Conservation (phyloP, 2,329 filamentous ascomycete species). For the Pestalotiopsis sp. region DNA sequence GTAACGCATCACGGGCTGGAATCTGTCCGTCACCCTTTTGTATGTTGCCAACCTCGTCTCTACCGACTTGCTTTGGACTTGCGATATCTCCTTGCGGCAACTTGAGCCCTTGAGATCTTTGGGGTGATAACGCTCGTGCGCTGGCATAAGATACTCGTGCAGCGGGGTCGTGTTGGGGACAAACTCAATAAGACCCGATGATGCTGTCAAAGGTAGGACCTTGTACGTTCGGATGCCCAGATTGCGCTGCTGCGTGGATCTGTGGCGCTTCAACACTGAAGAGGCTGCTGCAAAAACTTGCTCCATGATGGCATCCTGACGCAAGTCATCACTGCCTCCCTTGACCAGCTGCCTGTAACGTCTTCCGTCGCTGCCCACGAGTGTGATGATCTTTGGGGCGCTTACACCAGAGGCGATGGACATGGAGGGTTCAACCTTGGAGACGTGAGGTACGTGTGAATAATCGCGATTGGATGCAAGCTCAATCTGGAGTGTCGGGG, state of each 20-base stretch:
- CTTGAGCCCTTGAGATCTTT: conserved; percentile 75
- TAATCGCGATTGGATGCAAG: conserved; percentile 77
- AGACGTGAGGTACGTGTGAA: conserved; percentile 72
- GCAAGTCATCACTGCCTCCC: conserved; percentile 91
- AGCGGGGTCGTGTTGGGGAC: conserved; percentile 91
- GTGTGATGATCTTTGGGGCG: conserved; percentile 90
- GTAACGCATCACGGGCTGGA: conserved; percentile 92
- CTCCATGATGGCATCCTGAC: conserved; percentile 98
- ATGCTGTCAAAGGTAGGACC: conserved; percentile 83
- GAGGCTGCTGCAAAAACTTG: conserved; percentile 98
- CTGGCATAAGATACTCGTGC: conserved; percentile 89
- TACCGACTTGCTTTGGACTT: conserved; percentile 69
- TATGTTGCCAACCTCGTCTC: conserved; percentile 76
- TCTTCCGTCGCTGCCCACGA: conserved; percentile 74
- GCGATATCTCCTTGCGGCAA: conserved; percentile 79
- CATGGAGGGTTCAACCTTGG: conserved; percentile 73
- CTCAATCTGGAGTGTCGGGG: conserved; percentile 85
- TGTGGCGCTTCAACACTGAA: conserved; percentile 82
- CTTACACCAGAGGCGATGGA: conserved; percentile 88
- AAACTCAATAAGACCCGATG: conserved; percentile 94
- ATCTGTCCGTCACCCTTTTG: conserved; percentile 76
- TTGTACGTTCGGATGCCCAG: conserved; percentile 96
- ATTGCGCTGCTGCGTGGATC: conserved; percentile 83
- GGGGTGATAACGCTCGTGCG: conserved; percentile 85
- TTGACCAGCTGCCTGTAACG: conserved; percentile 92